Conservation (phyloP, 305 asterid species). For the Withania somnifera region DNA sequence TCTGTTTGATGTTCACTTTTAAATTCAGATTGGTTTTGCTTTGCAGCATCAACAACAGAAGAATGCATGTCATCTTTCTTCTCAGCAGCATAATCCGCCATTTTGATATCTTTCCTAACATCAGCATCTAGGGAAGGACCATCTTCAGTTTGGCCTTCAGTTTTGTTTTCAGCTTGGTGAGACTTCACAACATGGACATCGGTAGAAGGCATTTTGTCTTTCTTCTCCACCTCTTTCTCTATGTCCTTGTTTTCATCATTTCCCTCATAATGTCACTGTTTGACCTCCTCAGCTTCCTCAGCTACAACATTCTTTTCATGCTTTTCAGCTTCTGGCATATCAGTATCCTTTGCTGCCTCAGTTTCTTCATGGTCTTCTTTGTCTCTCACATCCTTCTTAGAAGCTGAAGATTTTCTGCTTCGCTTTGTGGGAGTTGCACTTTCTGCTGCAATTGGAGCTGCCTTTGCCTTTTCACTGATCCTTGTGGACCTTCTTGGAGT, state of each 20-base stretch:
- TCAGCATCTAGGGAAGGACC: too few relatives aligned
- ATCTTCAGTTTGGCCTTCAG: too few relatives aligned
- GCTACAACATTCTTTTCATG: too few relatives aligned
- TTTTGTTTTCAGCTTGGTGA: background rate
- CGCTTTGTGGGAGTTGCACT: constrained; percentile 21
- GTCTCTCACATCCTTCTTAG: too few relatives aligned
- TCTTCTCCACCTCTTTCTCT: background rate
- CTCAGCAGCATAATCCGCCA: background rate
- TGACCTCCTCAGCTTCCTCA: too few relatives aligned
- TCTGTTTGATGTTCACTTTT: background rate
- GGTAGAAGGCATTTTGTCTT: background rate
- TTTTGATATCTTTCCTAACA: background rate
- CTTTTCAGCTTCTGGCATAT: too few relatives aligned
- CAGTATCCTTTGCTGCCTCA: too few relatives aligned
- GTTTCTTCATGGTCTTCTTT: too few relatives aligned
- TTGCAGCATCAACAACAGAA: background rate
- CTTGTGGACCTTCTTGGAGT: constrained; percentile 47
- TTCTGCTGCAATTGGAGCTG: constrained; percentile 17
- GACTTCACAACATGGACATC: background rate
- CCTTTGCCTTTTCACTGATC: constrained; percentile 32
- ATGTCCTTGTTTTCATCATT: constrained; percentile 4
- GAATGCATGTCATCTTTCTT: background rate
- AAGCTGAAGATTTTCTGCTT: constrained; percentile 13
- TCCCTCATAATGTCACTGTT: constrained; percentile 5
- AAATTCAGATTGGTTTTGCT: background rate